phyloP scores from a whole-genome alignment of 768 basidiomycete genomes.

The Collybia nuda region DNA sequence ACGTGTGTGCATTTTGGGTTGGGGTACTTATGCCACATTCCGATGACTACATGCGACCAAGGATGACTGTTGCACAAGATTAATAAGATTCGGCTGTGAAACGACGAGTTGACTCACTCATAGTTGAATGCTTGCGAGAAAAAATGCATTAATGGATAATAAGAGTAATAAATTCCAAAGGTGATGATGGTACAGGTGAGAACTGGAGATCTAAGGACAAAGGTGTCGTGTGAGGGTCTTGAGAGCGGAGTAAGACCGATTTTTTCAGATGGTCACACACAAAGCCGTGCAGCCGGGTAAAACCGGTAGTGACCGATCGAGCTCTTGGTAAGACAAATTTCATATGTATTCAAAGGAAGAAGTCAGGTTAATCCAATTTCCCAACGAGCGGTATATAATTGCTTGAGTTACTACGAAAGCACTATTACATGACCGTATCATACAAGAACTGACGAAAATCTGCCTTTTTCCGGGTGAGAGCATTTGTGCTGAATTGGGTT shows the following conservation, averaged over 20 bases:
- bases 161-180: conserved; percentile 22
- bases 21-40: conserved; percentile 96
- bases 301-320: too few species aligned
- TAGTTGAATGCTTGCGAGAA: conserved; percentile 84
- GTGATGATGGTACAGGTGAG: conserved; percentile 25
- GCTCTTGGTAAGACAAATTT: too few species aligned
- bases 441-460: too few species aligned
- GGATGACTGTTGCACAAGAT: conserved; percentile 58
- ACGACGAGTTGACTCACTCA: conserved; percentile 57
- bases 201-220: conserved; percentile 10
- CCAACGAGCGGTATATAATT: too few species aligned
- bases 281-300: conserved; percentile 14
- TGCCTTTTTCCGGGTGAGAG: too few species aligned
- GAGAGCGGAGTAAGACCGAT: conserved; percentile 5
- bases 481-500: too few species aligned
- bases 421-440: too few species aligned
- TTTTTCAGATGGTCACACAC: conserved; percentile 2
- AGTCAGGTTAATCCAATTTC: too few species aligned
- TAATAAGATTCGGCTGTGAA: conserved; percentile 10
- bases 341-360: too few species aligned
- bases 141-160: conserved; percentile 65
- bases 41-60: conserved; percentile 88
- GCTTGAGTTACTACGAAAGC: too few species aligned
- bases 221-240: conserved; percentile 10
- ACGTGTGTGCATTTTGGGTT: conserved; percentile 91